A percentile compares a stretch with the other conserved stretches of the same genome.
Conservation (phyloP, 2,329 filamentous ascomycete species). For the Pezicula rhizophila region DNA sequence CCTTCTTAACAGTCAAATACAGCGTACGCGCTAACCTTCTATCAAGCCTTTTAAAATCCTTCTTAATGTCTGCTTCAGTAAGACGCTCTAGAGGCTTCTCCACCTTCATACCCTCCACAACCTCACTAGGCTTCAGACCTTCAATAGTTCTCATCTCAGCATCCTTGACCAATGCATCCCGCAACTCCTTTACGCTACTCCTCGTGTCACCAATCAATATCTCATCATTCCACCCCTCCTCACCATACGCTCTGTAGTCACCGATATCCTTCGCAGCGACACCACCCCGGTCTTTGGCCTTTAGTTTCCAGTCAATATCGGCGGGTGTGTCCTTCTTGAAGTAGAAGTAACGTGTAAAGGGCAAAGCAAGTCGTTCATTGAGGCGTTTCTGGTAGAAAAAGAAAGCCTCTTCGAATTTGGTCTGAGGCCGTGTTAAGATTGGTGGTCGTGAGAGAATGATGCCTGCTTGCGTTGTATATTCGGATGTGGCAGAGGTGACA, state of each 20-base stretch:
- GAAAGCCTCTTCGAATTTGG: conserved; percentile 85
- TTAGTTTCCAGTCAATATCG: conserved; percentile 85
- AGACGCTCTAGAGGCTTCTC: conserved; percentile 63
- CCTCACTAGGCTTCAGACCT: conserved; percentile 51
- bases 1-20: conserved; percentile 77
- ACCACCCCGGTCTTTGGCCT: conserved; percentile 65
- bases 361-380: conserved; percentile 83
- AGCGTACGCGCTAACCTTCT: conserved; percentile 74
- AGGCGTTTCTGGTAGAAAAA: conserved; percentile 97
- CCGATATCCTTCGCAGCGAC: conserved; percentile 81
- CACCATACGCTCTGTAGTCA: conserved; percentile 68
- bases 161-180: conserved; percentile 67
- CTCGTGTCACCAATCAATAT: conserved; percentile 67
- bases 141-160: conserved; percentile 47
- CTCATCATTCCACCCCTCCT: conserved; percentile 85
- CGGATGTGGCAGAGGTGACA: conserved; percentile 12
- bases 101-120: conserved; percentile 67
- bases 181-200: conserved; percentile 56
- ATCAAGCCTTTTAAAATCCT: conserved; percentile 74
- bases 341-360: conserved; percentile 89
- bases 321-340: conserved; percentile 84
- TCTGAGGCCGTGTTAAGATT: conserved; percentile 75
- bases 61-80: conserved; percentile 72
- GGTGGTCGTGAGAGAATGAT: conserved; percentile 85
- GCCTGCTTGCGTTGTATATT: conserved; percentile 51